These are phyloP conservation scores for Carex littledalei DNA, from an alignment of 176 grass and related monocot species.

Conservation along the genomic window DNA sequence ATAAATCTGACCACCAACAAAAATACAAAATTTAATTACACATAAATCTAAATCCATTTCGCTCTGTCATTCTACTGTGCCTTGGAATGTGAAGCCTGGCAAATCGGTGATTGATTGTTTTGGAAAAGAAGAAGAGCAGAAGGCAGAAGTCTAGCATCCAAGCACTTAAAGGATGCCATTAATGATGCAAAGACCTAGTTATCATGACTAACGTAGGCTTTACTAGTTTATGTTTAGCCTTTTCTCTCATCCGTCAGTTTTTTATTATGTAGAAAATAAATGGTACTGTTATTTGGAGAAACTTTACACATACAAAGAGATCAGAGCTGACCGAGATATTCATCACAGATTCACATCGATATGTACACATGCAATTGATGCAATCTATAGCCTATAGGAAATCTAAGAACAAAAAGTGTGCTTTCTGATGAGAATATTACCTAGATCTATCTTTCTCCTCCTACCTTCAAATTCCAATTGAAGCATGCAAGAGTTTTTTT, in stretches of 20 bases:
- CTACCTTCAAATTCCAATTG: neutral
- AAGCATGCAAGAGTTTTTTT: neutral
- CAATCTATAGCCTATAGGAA: neutral
- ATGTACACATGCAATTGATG: conserved; percentile 15
- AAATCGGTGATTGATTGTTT: too few relatives aligned
- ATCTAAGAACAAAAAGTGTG: conserved; percentile 5
- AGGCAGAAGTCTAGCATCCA: too few relatives aligned
- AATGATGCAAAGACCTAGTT: neutral
- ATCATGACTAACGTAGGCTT: conserved; percentile 14
- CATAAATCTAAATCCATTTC: too few relatives aligned
- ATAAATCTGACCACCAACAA: too few relatives aligned
- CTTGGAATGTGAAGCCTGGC: too few relatives aligned
- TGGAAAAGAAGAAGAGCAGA: too few relatives aligned
- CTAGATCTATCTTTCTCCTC: neutral
- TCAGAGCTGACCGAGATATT: conserved; percentile 13
- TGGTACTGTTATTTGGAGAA: neutral
- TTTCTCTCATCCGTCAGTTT: neutral
- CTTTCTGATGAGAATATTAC: conserved; percentile 11
- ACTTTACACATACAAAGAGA: conserved; percentile 14
- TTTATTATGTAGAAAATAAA: neutral
- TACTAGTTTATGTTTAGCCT: neutral
- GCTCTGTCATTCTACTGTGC: too few relatives aligned
- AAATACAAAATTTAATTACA: too few relatives aligned
- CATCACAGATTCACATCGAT: neutral
- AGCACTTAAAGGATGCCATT: too few relatives aligned